Evolutionary conservation across 208 protist genomes (phyloP), one percentile per base, ranked within the genome.

Genomic region (Tritrichomonas musculus): DNA sequence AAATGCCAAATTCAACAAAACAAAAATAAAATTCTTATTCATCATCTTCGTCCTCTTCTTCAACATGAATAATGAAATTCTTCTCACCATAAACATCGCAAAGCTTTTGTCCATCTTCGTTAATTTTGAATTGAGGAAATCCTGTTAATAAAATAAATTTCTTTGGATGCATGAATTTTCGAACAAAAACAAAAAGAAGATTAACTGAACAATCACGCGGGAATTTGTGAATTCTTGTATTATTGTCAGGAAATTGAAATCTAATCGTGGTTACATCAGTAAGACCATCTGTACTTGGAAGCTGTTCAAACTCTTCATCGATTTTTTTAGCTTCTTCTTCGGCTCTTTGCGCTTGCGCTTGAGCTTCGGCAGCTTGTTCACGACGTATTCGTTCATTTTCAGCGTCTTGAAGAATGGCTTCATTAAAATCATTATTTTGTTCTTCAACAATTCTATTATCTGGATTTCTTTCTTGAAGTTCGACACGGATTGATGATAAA

Each of bases 171-270:
- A 88, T 47, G 30, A 88, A 88, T 36, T 88, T 88, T 39, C 77
- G 53, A 20, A 49, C 77, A 20, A 88, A 88, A 17, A 49, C 47
- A 88, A 88, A 88, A 0, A 88, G 30, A 44, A 88, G 44, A n/a
- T 44, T 20, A 88, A 88, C 30, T 55, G 41, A 27, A 44, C 0
- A 17, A 57, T 88, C 77, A 14, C 77, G 13, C 57, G 77, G 77
- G 47, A 88, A 88, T 33, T 44, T 47, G 27, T 69, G 64, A 33
- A 69, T 69, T 47, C 77, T 9, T 60, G 41, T 57, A 44, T 41
- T 13, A 39, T 88, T 88, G 17, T 88, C 47, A 39, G 77, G 77
- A 39, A 88, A 88, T 20, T 88, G 77, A 36, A 88, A 88, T 53
- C 47, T 53, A 20, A 88, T 47, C 8, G 30, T 88, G 2, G 47